Percentiles rank a stretch among this genome's conserved stretches.
These are phyloP conservation scores for Fusarium tupiense DNA, from an alignment of 2,329 filamentous ascomycete genomes.

Conservation along the genomic window DNA sequence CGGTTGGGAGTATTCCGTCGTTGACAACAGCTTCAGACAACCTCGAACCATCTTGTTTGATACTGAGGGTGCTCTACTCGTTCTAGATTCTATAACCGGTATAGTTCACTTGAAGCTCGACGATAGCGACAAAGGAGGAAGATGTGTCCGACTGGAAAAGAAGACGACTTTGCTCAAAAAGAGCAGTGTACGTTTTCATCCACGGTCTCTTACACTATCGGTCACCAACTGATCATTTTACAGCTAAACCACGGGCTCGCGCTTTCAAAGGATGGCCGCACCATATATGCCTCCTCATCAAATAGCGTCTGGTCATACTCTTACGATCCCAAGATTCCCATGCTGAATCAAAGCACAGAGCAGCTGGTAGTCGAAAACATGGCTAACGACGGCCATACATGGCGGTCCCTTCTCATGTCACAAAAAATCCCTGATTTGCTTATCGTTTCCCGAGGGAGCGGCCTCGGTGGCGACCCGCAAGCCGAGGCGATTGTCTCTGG, in stretches of 20 bases:
- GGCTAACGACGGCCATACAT: slow-evolving; percentile 69
- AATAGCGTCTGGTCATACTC: slow-evolving; percentile 70
- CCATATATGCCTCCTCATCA: slow-evolving; percentile 66
- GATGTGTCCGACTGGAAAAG: slow-evolving; percentile 52
- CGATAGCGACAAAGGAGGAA: slow-evolving; percentile 55
- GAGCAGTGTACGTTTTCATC: slow-evolving; percentile 44
- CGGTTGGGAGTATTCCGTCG: slow-evolving; percentile 57
- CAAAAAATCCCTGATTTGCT: slow-evolving; percentile 63
- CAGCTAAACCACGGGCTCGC: slow-evolving; percentile 68
- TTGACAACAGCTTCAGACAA: slow-evolving; percentile 52
- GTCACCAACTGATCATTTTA: slow-evolving; percentile 4
- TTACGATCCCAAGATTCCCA: slow-evolving; percentile 66
- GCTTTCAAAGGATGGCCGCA: slow-evolving; percentile 61
- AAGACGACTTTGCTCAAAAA: slow-evolving; percentile 51
- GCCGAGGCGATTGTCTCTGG: slow-evolving; percentile 64
- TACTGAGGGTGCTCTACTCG: slow-evolving; percentile 54
- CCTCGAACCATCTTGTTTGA: slow-evolving; percentile 61
- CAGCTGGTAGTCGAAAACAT: slow-evolving; percentile 70
- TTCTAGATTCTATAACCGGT: slow-evolving; percentile 56
- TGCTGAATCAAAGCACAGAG: slow-evolving; percentile 51
- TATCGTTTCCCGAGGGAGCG: slow-evolving; percentile 72
- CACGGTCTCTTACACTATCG: neutral
- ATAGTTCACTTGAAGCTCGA: slow-evolving; percentile 53
- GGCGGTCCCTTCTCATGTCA: slow-evolving; percentile 73
- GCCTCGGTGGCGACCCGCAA: slow-evolving; percentile 67